These are phyloP conservation scores for Fusarium sp. DNA, from an alignment of 2,329 filamentous ascomycete genomes.

Conservation along the genomic window DNA sequence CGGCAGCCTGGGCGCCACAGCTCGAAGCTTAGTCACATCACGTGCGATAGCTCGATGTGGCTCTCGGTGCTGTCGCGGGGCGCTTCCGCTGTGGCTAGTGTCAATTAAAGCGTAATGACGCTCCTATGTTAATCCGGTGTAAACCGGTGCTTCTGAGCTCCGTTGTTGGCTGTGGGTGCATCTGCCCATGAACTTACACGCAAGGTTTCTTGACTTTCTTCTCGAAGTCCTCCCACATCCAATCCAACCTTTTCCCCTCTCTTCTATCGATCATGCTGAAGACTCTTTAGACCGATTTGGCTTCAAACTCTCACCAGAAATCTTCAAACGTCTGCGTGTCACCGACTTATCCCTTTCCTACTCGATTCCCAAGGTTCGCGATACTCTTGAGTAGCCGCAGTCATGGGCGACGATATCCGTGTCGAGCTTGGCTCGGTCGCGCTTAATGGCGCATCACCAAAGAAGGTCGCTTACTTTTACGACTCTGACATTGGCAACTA, in stretches of 20 bases:
- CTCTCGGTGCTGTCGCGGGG: constrained; percentile 10
- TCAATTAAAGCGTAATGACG: constrained; percentile 33
- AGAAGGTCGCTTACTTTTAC: constrained; percentile 98
- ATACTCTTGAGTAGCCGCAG: constrained; percentile 29
- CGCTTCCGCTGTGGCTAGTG: constrained; percentile 11
- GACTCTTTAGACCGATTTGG: constrained; percentile 29
- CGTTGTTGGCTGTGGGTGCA: constrained; percentile 31
- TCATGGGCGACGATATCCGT: constrained; percentile 53
- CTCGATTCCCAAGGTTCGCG: constrained; percentile 25
- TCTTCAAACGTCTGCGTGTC: neutral
- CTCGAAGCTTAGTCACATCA: constrained; percentile 45
- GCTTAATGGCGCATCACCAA: constrained; percentile 61
- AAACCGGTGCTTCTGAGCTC: constrained; percentile 24
- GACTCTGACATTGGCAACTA: constrained; percentile 98
- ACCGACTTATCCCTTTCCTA: constrained; percentile 8
- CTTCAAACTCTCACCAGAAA: constrained; percentile 8
- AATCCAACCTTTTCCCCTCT: constrained; percentile 11
- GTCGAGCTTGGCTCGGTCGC: constrained; percentile 57
- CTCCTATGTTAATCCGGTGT: constrained; percentile 46
- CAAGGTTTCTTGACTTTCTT: constrained; percentile 19
- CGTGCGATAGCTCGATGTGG: constrained; percentile 34
- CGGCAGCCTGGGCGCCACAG: constrained; percentile 48
- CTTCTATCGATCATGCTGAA: constrained; percentile 36
- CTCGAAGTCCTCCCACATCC: constrained; percentile 23
- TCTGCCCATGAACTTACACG: constrained; percentile 38